Evolutionary conservation across 2,329 filamentous ascomycete genomes (phyloP).

Genomic region (Stemphylium vesicarium): DNA sequence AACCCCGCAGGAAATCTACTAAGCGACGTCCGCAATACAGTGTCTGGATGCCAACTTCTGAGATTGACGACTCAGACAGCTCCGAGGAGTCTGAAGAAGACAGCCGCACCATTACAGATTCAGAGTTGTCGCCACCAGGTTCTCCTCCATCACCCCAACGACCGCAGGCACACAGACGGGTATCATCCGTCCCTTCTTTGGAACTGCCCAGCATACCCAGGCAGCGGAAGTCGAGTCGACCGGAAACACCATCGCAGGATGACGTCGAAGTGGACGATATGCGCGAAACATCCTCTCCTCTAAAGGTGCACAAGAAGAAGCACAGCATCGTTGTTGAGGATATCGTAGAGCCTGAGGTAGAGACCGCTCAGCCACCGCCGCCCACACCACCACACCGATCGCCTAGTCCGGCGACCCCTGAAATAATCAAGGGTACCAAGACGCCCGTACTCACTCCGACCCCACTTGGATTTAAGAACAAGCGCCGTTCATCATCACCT

Average conservation of each 20-base stretch:
- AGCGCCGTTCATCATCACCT: constrained; percentile 85
- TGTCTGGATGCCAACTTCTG: constrained; percentile 57
- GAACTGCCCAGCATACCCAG: constrained; percentile 56
- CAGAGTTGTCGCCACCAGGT: constrained; percentile 27
- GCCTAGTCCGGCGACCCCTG: constrained; percentile 58
- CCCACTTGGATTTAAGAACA: constrained; percentile 51
- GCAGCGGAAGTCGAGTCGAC: constrained; percentile 50
- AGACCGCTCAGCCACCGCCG: constrained; percentile 45
- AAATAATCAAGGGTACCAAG: constrained; percentile 52
- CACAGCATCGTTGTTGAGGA: constrained; percentile 22
- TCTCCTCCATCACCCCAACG: constrained; percentile 36
- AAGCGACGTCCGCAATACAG: constrained; percentile 47
- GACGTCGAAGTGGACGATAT: constrained; percentile 13
- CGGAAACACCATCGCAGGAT: constrained; percentile 42
- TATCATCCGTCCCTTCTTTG: constrained; percentile 57
- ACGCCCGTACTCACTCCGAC: constrained; percentile 58
- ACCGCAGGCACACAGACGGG: constrained; percentile 50
- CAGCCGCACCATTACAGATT: constrained; percentile 26
- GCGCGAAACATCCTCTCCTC: constrained; percentile 34
- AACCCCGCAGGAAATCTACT: constrained; percentile 39
- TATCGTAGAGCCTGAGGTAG: constrained; percentile 14
- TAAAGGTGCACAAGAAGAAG: constrained; percentile 37
- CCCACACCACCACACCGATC: constrained; percentile 58
- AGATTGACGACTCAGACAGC: constrained; percentile 40
- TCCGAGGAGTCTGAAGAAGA: constrained; percentile 37